Evolutionary conservation across 73 alveolate genomes (phyloP).

Genomic region (Tetrahymena elliotti): DNA sequence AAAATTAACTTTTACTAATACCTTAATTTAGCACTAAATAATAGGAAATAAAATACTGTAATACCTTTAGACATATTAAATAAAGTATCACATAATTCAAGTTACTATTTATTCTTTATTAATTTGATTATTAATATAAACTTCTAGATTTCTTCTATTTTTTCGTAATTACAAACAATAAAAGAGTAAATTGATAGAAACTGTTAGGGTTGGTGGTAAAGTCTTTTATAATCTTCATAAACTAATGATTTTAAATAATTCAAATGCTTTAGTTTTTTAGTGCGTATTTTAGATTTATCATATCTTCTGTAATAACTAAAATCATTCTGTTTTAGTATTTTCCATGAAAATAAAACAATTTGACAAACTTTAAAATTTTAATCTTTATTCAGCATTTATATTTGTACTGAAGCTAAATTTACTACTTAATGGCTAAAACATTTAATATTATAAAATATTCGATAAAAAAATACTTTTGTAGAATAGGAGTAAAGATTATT

Average conservation of each 20-base stretch:
- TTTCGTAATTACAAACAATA: background rate
- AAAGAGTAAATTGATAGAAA: background rate
- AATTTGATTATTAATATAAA: background rate
- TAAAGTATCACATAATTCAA: background rate
- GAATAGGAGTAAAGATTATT: background rate
- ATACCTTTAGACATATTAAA: background rate
- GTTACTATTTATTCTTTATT: background rate
- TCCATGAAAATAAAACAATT: background rate
- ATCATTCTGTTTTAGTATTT: background rate
- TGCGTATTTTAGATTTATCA: background rate
- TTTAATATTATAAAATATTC: no score
- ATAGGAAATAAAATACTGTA: background rate
- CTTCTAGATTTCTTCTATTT: background rate
- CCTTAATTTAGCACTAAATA: no score
- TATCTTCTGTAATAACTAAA: background rate
- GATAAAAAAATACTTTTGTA: background rate
- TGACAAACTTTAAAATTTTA: no score
- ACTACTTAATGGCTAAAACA: background rate
- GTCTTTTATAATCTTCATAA: background rate
- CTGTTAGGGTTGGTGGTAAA: background rate
- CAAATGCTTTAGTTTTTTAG: background rate
- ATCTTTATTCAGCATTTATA: no score
- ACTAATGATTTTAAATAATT: background rate
- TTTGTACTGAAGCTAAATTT: background rate
- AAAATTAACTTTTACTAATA: no score